Evolutionary conservation across 345 rosid genomes (phyloP).

Genomic region (Cardamine occulta): DNA sequence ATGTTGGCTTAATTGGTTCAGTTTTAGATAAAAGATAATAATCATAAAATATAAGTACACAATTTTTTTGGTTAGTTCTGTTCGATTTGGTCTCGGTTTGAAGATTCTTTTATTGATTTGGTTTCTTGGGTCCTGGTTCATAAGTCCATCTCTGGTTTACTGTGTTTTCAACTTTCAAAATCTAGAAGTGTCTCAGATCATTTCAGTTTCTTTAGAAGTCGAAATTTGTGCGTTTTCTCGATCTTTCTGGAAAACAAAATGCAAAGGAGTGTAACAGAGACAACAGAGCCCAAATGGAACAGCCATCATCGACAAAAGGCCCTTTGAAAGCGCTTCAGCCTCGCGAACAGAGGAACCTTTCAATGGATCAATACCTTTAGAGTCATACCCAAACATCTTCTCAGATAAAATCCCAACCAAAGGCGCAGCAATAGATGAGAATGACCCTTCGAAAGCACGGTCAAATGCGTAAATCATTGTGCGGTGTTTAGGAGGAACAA

Average conservation of each 20-base stretch:
- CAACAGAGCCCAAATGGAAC: slow-evolving; percentile 87
- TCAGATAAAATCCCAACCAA: slow-evolving; percentile 95
- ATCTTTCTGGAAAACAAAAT: slow-evolving; percentile 64
- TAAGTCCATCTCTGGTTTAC: neutral
- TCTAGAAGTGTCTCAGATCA: slow-evolving; percentile 39
- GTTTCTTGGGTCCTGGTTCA: neutral
- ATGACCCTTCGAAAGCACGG: slow-evolving; percentile 87
- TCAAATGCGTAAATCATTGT: slow-evolving; percentile 96
- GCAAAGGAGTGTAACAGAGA: slow-evolving; percentile 83
- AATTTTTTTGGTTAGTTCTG: neutral
- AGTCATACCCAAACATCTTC: slow-evolving; percentile 75
- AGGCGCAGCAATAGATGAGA: slow-evolving; percentile 95
- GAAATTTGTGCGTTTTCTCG: slow-evolving; percentile 63
- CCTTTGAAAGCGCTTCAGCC: slow-evolving; percentile 80
- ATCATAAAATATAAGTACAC: neutral
- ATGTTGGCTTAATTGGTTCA: neutral
- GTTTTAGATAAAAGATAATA: neutral
- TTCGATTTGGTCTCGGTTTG: neutral
- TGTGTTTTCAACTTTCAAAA: neutral
- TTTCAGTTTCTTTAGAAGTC: slow-evolving; percentile 60
- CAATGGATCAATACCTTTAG: slow-evolving; percentile 66
- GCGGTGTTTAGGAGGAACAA: slow-evolving; percentile 84
- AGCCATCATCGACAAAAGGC: slow-evolving; percentile 91
- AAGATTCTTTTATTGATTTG: neutral
- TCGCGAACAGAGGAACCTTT: slow-evolving; percentile 61